Base-by-base conservation (phyloP, 75 land plant genomes). In the Chamaecyparis obtusa region DNA sequence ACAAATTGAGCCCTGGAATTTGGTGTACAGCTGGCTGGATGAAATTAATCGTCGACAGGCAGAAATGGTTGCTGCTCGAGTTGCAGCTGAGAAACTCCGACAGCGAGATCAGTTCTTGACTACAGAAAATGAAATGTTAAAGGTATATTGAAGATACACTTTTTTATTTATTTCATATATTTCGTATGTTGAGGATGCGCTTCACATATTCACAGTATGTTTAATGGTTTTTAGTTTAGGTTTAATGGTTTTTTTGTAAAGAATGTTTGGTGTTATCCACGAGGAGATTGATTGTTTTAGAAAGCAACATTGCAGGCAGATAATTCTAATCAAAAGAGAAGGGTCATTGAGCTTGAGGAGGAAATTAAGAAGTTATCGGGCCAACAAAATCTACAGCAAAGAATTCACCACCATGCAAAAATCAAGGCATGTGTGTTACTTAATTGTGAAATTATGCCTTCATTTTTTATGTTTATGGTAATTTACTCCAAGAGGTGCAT, bases 331-430 rank as follows among this genome's bases (percentile, higher is more conserved):
- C 92, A 95, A 48, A 97, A 93, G 90, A 90, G 89, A 84, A 90
- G 77, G 78, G 87, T 94, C 67, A 57, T 88, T 89, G 93, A 97
- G 84, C 93, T 98, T 80, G 99, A 98, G 92, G 88, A 90, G 35
- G 98, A 97, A 87, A 89, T 95, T 19, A 93, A 92, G 76, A 94
- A 95, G 83, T 90, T 98, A 33, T 94, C 97, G 64, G 95, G 95
- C 24, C 99, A 97, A 88, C 99, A 97, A 86, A 97, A 94, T 87
- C 92, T 98, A 77, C 99, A 98, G 78, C 96, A 93, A 82, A 91
- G 97, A 35, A 98, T 98, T 78, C 97, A 95, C 87, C 96, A 98
- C 89, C 99, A 98, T 92, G 95, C 99, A 24, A 98, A 98, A 86
- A 95, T 95, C 48, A 98, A 98, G 95, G 99, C 84, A 92, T 54